Percentiles rank a stretch among this genome's conserved stretches.
These are phyloP conservation scores for Suhomyces kilbournensis DNA, from an alignment of 805 yeast species.

Conservation along the genomic window DNA sequence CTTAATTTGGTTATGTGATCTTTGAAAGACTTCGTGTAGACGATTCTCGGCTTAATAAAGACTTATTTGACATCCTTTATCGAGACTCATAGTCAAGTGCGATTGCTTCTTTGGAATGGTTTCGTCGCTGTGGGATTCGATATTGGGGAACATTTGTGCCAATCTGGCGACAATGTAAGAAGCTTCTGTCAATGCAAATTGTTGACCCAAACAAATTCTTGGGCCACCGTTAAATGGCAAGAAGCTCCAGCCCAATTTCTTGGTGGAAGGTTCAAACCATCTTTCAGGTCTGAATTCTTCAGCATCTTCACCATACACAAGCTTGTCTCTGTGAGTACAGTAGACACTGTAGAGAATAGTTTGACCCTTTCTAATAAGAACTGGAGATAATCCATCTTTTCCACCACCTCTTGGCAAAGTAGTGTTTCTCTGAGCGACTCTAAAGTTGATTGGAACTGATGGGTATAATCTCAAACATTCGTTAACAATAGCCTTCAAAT, in stretches of 20 bases:
- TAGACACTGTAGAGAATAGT: slow-evolving; percentile 17
- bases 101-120: slow-evolving; percentile 17
- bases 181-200: slow-evolving; percentile 38
- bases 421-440: slow-evolving; percentile 45
- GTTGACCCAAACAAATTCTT: slow-evolving; percentile 39
- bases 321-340: slow-evolving; percentile 17
- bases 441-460: slow-evolving; percentile 48
- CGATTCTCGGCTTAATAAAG: not conserved
- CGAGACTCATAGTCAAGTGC: slow-evolving; percentile 29
- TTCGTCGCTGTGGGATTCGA: slow-evolving; percentile 9
- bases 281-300: slow-evolving; percentile 36
- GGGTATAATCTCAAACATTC: slow-evolving; percentile 52
- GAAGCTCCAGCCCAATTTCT: slow-evolving; percentile 35
- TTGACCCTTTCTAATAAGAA: slow-evolving; percentile 24
- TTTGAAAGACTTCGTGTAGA: not conserved
- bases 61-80: slow-evolving; percentile 16
- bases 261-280: slow-evolving; percentile 27
- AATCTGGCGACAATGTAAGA: slow-evolving; percentile 29
- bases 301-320: slow-evolving; percentile 34
- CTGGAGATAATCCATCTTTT: slow-evolving; percentile 16
- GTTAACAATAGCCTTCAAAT: slow-evolving; percentile 45
- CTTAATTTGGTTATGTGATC: not conserved
- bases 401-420: slow-evolving; percentile 54
- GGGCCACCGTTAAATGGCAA: slow-evolving; percentile 40
- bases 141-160: slow-evolving; percentile 28